phyloP scores from a whole-genome alignment of 768 basidiomycete species.

The Amanita inopinata region DNA sequence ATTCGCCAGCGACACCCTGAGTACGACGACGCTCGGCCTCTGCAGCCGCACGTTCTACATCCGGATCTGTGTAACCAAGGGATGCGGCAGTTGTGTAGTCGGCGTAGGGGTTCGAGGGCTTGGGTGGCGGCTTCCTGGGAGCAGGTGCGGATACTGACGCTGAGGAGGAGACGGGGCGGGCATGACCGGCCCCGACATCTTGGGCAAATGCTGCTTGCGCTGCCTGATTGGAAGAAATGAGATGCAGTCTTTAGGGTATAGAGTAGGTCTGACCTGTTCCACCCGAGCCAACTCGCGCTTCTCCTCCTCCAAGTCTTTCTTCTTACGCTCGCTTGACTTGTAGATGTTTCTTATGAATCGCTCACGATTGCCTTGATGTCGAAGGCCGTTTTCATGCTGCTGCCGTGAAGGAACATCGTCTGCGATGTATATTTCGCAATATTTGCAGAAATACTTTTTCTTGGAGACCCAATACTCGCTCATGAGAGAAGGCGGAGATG shows the following conservation, averaged over 20 bases:
- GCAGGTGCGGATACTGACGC: conserved; percentile 17
- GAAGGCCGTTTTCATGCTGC: conserved; percentile 88
- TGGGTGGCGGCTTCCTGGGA: conserved; percentile 32
- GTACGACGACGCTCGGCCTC: conserved; percentile 49
- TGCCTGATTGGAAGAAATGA: conserved; percentile 35
- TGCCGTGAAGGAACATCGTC: conserved; percentile 90
- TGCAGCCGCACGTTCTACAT: conserved; percentile 52
- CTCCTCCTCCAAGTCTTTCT: conserved; percentile 80
- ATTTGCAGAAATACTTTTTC: conserved; percentile 92
- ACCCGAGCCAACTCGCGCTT: conserved; percentile 79
- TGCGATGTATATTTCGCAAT: conserved; percentile 94
- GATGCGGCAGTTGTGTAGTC: conserved; percentile 87
- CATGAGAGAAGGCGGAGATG: conserved; percentile 35
- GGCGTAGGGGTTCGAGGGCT: conserved; percentile 56
- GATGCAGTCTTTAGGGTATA: neutral
- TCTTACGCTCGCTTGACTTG: conserved; percentile 84
- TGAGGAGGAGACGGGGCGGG: conserved; percentile 23
- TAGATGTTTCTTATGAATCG: conserved; percentile 88
- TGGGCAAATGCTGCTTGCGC: conserved; percentile 73
- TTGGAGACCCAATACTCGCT: conserved; percentile 90
- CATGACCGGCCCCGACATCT: conserved; percentile 64
- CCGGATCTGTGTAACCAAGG: conserved; percentile 73
- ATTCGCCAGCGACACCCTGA: conserved; percentile 69
- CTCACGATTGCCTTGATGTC: conserved; percentile 92
- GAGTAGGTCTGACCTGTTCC: conserved; percentile 48